phyloP scores from a whole-genome alignment of 2,329 filamentous ascomycete species.

The Didymosphaeria variabile region DNA sequence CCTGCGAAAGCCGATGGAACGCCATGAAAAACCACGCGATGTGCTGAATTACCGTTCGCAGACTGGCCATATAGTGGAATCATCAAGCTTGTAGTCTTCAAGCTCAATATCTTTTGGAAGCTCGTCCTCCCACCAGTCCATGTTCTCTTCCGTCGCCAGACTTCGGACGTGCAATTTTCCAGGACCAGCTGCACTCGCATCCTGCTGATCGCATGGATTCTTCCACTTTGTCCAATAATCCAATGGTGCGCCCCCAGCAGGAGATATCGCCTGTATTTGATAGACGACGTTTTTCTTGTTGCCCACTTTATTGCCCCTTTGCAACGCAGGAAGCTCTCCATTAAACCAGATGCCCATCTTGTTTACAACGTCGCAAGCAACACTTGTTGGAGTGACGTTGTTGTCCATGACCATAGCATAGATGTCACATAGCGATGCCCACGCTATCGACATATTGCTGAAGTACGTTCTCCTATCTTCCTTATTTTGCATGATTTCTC shows the following conservation, averaged over 20 bases:
- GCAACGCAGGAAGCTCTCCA: background rate
- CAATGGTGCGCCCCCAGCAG: background rate
- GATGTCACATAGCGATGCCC: background rate
- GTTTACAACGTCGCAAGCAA: background rate
- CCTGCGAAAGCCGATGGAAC: background rate
- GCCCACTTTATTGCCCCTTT: background rate
- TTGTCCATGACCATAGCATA: background rate
- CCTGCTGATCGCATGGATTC: background rate
- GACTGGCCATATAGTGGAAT: too few species aligned
- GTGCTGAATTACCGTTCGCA: background rate
- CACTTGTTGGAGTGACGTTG: background rate
- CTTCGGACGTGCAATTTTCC: background rate
- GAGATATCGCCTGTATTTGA: background rate
- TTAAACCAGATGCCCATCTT: conserved; percentile 1
- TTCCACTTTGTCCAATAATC: background rate
- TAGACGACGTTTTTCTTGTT: background rate
- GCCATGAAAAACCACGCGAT: background rate
- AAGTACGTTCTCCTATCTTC: background rate
- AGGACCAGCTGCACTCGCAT: background rate
- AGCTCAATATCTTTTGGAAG: background rate
- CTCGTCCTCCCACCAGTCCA: background rate
- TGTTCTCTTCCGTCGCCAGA: background rate
- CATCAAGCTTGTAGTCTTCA: background rate
- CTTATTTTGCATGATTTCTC: background rate
- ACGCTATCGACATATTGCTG: background rate